phyloP scores from a whole-genome alignment of 306 rosid species.

The Rosa chinensis region DNA sequence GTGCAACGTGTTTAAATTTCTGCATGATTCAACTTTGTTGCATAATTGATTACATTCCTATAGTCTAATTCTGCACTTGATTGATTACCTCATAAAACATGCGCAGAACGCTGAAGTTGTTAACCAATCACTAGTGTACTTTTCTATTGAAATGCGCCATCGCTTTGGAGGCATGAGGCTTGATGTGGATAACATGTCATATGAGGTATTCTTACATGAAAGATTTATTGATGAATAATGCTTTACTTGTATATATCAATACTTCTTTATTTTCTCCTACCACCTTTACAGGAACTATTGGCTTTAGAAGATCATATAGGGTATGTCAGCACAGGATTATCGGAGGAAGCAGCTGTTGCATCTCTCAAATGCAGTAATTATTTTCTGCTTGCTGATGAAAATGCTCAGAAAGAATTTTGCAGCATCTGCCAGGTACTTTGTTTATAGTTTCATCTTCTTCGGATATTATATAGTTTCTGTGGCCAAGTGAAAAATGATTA shows the following conservation, averaged over 20 bases:
- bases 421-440: constrained; percentile 21
- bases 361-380: constrained; percentile 17
- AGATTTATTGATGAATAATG: not conserved
- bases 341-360: constrained; percentile 20
- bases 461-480: not conserved
- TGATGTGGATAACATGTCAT: constrained; percentile 32
- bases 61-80: not conserved
- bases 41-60: not conserved
- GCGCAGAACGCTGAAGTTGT: constrained; percentile 16
- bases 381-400: constrained; percentile 9
- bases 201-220: constrained; percentile 16
- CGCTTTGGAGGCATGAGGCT: constrained; percentile 22
- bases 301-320: constrained; percentile 31
- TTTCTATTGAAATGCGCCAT: constrained; percentile 6
- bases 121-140: constrained; percentile 6
- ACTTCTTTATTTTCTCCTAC: not conserved
- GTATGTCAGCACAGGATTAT: constrained; percentile 28
- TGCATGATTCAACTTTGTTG: not conserved
- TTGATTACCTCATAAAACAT: not conserved
- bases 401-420: constrained; percentile 19
- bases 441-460: not conserved
- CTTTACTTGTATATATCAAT: not conserved
- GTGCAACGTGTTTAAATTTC: not conserved
- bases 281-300: constrained; percentile 20
- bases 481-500: not conserved